A percentile compares a stretch with the other conserved stretches of the same genome.
phyloP scores from a whole-genome alignment of 2,329 filamentous ascomycete species.

The Colletotrichum eremochloae region DNA sequence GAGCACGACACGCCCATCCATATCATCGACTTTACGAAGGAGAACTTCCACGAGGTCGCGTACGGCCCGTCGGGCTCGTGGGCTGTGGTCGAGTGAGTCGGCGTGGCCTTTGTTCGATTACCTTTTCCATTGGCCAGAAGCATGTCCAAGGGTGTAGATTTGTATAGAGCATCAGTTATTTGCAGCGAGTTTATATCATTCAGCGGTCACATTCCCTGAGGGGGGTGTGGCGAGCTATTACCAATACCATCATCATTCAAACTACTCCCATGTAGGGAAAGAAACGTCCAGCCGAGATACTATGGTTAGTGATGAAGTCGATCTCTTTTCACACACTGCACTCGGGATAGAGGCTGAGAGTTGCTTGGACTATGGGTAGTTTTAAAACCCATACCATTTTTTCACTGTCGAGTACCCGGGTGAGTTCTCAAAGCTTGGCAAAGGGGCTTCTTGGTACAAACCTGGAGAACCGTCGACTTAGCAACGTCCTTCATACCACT shows the following conservation, averaged over 20 bases:
- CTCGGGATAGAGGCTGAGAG: accelerated
- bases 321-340: not conserved
- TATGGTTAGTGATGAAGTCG: not conserved
- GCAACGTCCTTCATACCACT: no score
- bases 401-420: no score
- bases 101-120: not conserved
- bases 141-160: not conserved
- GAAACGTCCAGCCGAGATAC: no score
- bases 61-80: constrained; percentile 16
- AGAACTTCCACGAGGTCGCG: constrained; percentile 7
- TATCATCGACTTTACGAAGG: constrained; percentile 1
- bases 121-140: not conserved
- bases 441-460: no score
- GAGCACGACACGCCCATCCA: constrained; percentile 2
- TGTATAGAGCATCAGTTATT: not conserved
- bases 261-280: not conserved
- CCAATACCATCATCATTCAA: not conserved
- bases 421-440: no score
- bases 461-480: no score
- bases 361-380: not conserved
- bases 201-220: not conserved
- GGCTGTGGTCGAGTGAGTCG: not conserved
- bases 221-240: not conserved
- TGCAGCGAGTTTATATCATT: not conserved
- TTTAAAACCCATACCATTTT: no score